phyloP scores from a whole-genome alignment of 1,284 basidiomycete species.

The Boletellus deceptivus region DNA sequence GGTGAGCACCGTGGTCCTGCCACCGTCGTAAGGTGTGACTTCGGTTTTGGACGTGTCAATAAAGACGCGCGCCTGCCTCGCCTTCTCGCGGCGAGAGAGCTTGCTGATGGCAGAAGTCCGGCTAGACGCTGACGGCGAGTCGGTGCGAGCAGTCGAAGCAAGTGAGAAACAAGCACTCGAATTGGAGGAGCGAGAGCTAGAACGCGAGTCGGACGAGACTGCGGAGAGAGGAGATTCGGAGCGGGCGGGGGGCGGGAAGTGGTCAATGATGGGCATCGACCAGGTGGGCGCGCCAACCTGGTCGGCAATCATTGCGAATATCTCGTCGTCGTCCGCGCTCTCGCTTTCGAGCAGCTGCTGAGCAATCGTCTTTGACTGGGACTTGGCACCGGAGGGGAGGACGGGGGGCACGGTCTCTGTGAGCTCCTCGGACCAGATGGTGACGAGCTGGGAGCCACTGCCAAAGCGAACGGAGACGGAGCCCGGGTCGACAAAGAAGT shows the following conservation, averaged over 20 bases:
- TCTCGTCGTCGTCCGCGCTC: slow-evolving; percentile 62
- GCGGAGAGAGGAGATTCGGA: slow-evolving; percentile 60
- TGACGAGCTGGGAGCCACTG: slow-evolving; percentile 45
- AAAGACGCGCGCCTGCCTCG: slow-evolving; percentile 64
- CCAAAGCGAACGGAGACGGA: slow-evolving; percentile 64
- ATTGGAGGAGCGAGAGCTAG: slow-evolving; percentile 71
- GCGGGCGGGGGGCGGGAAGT: slow-evolving; percentile 51
- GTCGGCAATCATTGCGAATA: slow-evolving; percentile 71
- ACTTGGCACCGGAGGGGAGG: slow-evolving; percentile 39
- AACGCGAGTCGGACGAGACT: slow-evolving; percentile 64
- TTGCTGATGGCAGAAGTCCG: slow-evolving; percentile 36
- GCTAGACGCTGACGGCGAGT: slow-evolving; percentile 42
- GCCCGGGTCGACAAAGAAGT: slow-evolving; percentile 76
- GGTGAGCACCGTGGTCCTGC: slow-evolving; percentile 80
- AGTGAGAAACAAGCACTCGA: slow-evolving; percentile 65
- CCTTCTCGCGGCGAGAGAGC: slow-evolving; percentile 64
- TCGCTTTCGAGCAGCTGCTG: slow-evolving; percentile 70
- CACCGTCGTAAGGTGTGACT: slow-evolving; percentile 79
- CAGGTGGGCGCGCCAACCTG: slow-evolving; percentile 65
- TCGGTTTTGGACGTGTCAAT: slow-evolving; percentile 69
- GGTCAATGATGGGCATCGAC: slow-evolving; percentile 59
- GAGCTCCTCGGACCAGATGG: slow-evolving; percentile 62
- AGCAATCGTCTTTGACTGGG: slow-evolving; percentile 57
- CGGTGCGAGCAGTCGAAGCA: slow-evolving; percentile 41
- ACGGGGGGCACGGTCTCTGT: slow-evolving; percentile 22